These are phyloP conservation scores for Hypoxylon sp. DNA, from an alignment of 2,329 filamentous ascomycete species.

Conservation along the genomic window DNA sequence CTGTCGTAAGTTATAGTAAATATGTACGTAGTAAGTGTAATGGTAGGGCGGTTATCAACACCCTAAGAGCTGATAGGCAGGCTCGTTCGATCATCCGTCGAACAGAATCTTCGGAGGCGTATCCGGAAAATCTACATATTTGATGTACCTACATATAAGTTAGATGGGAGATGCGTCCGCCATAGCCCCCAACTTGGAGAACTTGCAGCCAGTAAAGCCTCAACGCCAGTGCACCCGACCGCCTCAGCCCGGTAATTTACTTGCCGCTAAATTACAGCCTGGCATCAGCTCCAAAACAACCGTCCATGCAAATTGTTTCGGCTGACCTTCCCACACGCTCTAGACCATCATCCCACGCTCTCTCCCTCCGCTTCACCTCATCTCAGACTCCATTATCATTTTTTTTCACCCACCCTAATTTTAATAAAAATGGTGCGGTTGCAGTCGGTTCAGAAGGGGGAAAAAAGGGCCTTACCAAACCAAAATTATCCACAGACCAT, in stretches of 20 bases:
- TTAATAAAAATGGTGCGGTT: conserved; percentile 40
- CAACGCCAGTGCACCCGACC: conserved; percentile 40
- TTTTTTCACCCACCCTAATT: conserved; percentile 37
- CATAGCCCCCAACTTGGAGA: conserved; percentile 38
- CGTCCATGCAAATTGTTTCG: conserved; percentile 43
- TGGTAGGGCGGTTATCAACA: conserved; percentile 30
- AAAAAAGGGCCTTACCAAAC: conserved; percentile 25
- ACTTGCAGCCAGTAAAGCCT: conserved; percentile 40
- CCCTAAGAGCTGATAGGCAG: conserved; percentile 36
- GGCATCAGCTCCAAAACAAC: conserved; percentile 46
- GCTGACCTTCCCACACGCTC: conserved; percentile 45
- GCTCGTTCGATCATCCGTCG: conserved; percentile 29
- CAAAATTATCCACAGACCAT: conserved; percentile 23
- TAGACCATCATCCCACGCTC: conserved; percentile 45
- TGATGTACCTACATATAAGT: conserved; percentile 19
- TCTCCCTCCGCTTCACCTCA: conserved; percentile 40
- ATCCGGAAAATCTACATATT: conserved; percentile 41
- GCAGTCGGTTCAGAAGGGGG: conserved; percentile 26
- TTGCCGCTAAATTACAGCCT: conserved; percentile 45
- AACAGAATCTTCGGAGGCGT: conserved; percentile 32
- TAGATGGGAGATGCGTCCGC: conserved; percentile 15
- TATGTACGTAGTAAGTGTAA: conserved; percentile 39
- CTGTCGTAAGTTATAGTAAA: conserved; percentile 32
- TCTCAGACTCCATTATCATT: conserved; percentile 16
- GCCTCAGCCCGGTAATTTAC: conserved; percentile 47